A percentile compares a stretch with the other conserved stretches of the same genome.
These are phyloP conservation scores for Hymenoscyphus albidus DNA, from an alignment of 2,329 filamentous ascomycete species.

Conservation along the genomic window DNA sequence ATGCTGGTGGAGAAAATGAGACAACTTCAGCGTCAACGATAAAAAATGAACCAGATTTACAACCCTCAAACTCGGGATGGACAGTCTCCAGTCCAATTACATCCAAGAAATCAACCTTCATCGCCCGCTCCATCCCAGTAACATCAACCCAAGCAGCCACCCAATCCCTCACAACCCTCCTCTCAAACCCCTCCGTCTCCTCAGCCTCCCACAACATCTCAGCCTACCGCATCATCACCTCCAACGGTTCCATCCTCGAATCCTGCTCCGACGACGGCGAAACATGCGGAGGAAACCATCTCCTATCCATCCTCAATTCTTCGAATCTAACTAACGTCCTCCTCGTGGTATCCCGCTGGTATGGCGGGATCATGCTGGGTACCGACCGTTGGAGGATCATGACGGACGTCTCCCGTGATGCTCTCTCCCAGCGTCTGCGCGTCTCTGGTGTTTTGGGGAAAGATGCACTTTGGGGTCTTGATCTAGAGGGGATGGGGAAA, in stretches of 20 bases:
- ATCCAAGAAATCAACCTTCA: slow-evolving; percentile 53
- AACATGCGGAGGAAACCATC: slow-evolving; percentile 52
- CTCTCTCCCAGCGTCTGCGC: slow-evolving; percentile 49
- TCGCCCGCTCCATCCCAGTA: slow-evolving; percentile 49
- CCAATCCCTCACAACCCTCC: slow-evolving; percentile 44
- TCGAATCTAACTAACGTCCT: slow-evolving; percentile 48
- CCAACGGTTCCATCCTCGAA: slow-evolving; percentile 27
- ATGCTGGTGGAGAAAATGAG: background rate
- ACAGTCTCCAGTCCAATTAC: slow-evolving; percentile 48
- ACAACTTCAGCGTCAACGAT: slow-evolving; percentile 10
- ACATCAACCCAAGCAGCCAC: slow-evolving; percentile 40
- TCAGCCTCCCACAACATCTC: slow-evolving; percentile 52
- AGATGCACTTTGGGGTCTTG: slow-evolving; percentile 59
- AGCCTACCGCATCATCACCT: slow-evolving; percentile 30
- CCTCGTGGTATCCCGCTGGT: slow-evolving; percentile 60
- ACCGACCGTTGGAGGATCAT: slow-evolving; percentile 61
- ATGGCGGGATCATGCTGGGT: slow-evolving; percentile 57
- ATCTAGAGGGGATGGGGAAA: slow-evolving; percentile 46
- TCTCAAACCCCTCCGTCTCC: slow-evolving; percentile 48
- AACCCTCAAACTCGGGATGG: slow-evolving; percentile 39
- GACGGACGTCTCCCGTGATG: slow-evolving; percentile 52
- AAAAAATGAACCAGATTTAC: slow-evolving; percentile 2
- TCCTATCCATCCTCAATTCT: slow-evolving; percentile 52
- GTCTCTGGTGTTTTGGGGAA: slow-evolving; percentile 42
- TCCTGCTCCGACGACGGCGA: slow-evolving; percentile 54